Evolutionary conservation across 2,329 filamentous ascomycete species (phyloP).

Genomic region (Lecanosticta acicola): DNA sequence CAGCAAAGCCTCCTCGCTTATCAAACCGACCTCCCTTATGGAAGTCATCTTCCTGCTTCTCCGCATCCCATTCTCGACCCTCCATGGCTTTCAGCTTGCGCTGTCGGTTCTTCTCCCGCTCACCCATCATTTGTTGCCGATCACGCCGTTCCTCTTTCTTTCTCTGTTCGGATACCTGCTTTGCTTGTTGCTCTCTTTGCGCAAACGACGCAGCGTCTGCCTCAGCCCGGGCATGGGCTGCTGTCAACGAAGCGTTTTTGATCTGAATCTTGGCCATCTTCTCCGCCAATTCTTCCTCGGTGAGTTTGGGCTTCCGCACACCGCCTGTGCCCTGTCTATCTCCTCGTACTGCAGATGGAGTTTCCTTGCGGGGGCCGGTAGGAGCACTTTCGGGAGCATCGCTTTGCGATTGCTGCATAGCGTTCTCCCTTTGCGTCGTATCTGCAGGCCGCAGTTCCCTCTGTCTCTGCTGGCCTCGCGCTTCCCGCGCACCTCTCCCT

Average conservation of each 20-base stretch:
- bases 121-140: constrained; percentile 55
- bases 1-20: constrained; percentile 23
- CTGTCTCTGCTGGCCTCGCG: constrained; percentile 8
- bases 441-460: not conserved
- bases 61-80: constrained; percentile 58
- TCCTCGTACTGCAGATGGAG: constrained; percentile 28
- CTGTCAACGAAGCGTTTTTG: constrained; percentile 55
- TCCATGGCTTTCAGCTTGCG: constrained; percentile 54
- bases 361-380: constrained; percentile 20
- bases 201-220: constrained; percentile 61
- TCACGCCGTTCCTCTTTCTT: constrained; percentile 48
- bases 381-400: constrained; percentile 21
- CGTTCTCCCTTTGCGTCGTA: not conserved
- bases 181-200: constrained; percentile 56
- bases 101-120: constrained; percentile 56
- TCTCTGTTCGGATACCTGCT: constrained; percentile 42
- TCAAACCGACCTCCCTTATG: constrained; percentile 23
- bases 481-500: constrained; percentile 17
- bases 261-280: constrained; percentile 58
- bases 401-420: constrained; percentile 6
- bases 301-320: constrained; percentile 51
- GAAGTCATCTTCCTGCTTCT: constrained; percentile 54
- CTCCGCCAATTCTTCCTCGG: constrained; percentile 57
- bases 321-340: constrained; percentile 35
- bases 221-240: constrained; percentile 60